Base-by-base conservation (phyloP, 2,329 filamentous ascomycete species). In the Hypoxylon sp. region DNA sequence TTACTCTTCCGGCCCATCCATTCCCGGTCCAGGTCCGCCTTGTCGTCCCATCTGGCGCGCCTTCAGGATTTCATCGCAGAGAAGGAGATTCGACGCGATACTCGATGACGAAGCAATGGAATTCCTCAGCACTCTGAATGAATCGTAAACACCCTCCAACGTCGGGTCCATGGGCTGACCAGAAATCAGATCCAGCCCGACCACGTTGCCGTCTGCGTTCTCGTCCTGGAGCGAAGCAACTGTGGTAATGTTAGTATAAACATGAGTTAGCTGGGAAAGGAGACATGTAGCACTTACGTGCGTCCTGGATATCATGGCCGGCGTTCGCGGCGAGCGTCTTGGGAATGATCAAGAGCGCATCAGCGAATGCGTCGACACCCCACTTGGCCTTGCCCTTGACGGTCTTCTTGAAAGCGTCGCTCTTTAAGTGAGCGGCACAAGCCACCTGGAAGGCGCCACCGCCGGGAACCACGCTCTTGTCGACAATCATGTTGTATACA, bases 401-500 rank as follows among this genome's bases (percentile, higher is more conserved):
- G 31, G 92, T 91, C 85, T 94, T 97, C 75, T 87, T 87, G 84
- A 98, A 97, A 17, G 88, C 88, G 77, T 97, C 94, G 72, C 94
- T 94, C 80, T 92, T 92, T 69, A 99, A 86, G 81, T 97, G 94
- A 51, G 90, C 87, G 25, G 95, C 94, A 75, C 93, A 97, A 33
- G 96, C 95, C 50, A 99, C 91, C 82, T 99, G 96, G 89, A 97
- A 99, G 55, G 96, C 93, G 76, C 96, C 96, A 64, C 90, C 96
- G 65, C 96, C 96, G 1, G 96, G 96, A 27, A 99, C 94, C 20
- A 99, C 96, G 74, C 92, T 95, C 82, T 91, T 90, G 81, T 99
- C 96, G n/a, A 98, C 95, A 80, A 99, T 98, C 87, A 97, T 97
- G 86, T 99, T 99, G 89, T 98, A 98, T 55, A 98, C 96, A 79